Evolutionary conservation across 1,284 basidiomycete genomes (phyloP), one percentile per base, ranked within the genome.

Genomic region (Schizophyllum amplum): DNA sequence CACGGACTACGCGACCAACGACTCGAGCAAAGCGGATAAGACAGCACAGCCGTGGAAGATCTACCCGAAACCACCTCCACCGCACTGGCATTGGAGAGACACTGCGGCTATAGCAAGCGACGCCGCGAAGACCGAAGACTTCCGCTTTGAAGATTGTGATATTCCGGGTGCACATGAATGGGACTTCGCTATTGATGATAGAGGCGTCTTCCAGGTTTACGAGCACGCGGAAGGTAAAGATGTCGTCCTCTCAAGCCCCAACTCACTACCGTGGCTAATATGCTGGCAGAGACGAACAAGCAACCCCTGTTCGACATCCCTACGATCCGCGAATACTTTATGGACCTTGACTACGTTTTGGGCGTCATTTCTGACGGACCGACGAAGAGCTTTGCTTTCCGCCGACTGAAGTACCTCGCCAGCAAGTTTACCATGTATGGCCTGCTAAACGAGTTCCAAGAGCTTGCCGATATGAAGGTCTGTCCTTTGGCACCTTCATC

Each of bases 351-450:
- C 69, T 93, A 87, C 67, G 78, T 94, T 7, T 80, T 95, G 11
- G 76, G 79, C 9, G 90, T 94, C 59, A 95, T 96, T 61, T 84
- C 91, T 0, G 92, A 96, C 66, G 96, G 97, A 0, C 97, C 97
- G 0, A 89, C 93, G 4, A 99, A 99, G 75, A 93, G 90, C 64
- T 97, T 98, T 68, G 96, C 97, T 0, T 99, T 90, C 73, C 81
- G 94, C 3, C 76, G 97, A 55, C 79, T 99, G 62, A 94, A 94
- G 73, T 99, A 96, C 67, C 80, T 99, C 11, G 79, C 87, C n/a
- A 90, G 90, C 75, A 98, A 98, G 72, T 99, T 96, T 77, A 90
- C 89, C 55, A 90, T 99, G 83, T 96, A 98, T 69, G 83, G 80
- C 51, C 77, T 99, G 13, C 74, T 99, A 63, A 97, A 99, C 64